These are phyloP conservation scores for Beta macrorhiza DNA, from an alignment of 179 eudicot genomes.

Conservation along the genomic window DNA sequence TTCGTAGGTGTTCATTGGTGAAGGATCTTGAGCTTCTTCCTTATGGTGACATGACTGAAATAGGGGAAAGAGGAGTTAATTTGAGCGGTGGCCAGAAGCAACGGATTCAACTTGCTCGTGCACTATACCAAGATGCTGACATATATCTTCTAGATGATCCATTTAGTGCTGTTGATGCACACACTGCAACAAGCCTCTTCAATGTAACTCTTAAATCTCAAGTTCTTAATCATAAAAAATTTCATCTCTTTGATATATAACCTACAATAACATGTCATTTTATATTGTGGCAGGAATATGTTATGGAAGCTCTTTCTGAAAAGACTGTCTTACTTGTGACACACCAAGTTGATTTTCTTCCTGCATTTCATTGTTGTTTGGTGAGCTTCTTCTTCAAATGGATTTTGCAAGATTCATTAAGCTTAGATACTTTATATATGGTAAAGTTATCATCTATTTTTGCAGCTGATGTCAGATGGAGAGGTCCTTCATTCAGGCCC, in stretches of 20 bases:
- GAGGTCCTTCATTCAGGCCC: conserved; percentile 50
- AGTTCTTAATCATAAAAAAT: conserved; percentile 13
- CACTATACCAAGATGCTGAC: conserved; percentile 55
- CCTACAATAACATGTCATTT: neutral
- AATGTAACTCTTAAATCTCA: too few relatives aligned
- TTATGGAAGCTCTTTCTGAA: conserved; percentile 34
- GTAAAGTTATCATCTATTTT: neutral
- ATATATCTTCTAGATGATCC: too few relatives aligned
- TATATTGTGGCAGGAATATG: conserved; percentile 35
- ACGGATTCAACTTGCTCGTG: conserved; percentile 71
- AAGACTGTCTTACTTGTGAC: neutral
- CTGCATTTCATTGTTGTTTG: conserved; percentile 28
- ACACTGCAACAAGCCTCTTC: too few relatives aligned
- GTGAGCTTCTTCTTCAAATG: conserved; percentile 11
- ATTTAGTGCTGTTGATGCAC: too few relatives aligned
- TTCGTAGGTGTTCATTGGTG: too few relatives aligned
- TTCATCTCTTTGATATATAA: neutral
- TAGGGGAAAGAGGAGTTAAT: conserved; percentile 52
- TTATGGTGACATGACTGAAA: too few relatives aligned
- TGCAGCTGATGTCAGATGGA: conserved; percentile 65
- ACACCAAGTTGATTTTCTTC: conserved; percentile 13
- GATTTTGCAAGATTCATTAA: too few relatives aligned
- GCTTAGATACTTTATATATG: too few relatives aligned
- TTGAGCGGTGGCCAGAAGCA: conserved; percentile 83
- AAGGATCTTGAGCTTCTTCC: too few relatives aligned